A percentile compares a stretch with the other conserved stretches of the same genome.
Conservation (phyloP, 768 basidiomycete species). For the Lentinula lateritia region DNA sequence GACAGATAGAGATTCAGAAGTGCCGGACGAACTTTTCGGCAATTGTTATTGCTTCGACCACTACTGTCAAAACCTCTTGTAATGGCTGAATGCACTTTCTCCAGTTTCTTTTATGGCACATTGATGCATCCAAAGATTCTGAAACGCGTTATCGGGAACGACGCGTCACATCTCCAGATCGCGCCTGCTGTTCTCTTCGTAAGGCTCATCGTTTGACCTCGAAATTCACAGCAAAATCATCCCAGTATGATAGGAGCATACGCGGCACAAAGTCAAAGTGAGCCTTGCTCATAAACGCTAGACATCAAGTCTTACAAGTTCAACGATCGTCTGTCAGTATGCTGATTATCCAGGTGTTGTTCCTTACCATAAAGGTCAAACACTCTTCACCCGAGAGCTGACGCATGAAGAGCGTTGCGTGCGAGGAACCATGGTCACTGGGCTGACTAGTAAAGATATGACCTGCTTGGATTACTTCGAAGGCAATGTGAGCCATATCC, state of each 20-base stretch:
- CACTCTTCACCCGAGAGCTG: constrained; percentile 46
- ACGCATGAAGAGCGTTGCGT: constrained; percentile 60
- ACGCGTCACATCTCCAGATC: constrained; percentile 57
- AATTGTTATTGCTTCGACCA: too few relatives aligned
- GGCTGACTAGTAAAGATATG: constrained; percentile 63
- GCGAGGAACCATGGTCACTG: constrained; percentile 72
- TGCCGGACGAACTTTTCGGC: not conserved
- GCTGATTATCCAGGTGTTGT: constrained; percentile 86
- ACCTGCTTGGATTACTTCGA: constrained; percentile 76
- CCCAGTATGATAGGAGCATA: constrained; percentile 51
- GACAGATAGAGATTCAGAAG: not conserved
- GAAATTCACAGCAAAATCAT: not conserved
- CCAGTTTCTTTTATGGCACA: constrained; percentile 87
- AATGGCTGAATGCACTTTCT: not conserved
- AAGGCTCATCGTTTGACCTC: constrained; percentile 17
- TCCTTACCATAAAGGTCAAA: constrained; percentile 43
- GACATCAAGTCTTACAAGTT: not conserved
- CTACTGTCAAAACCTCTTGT: too few relatives aligned
- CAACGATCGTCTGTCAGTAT: constrained; percentile 26
- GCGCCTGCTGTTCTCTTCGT: constrained; percentile 75
- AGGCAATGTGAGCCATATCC: constrained; percentile 49
- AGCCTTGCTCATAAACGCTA: not conserved
- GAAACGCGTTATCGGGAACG: constrained; percentile 65
- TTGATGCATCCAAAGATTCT: constrained; percentile 85
- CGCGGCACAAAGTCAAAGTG: constrained; percentile 76